Base-by-base conservation (phyloP, 306 rosid species). In the Vigna nakashimae region DNA sequence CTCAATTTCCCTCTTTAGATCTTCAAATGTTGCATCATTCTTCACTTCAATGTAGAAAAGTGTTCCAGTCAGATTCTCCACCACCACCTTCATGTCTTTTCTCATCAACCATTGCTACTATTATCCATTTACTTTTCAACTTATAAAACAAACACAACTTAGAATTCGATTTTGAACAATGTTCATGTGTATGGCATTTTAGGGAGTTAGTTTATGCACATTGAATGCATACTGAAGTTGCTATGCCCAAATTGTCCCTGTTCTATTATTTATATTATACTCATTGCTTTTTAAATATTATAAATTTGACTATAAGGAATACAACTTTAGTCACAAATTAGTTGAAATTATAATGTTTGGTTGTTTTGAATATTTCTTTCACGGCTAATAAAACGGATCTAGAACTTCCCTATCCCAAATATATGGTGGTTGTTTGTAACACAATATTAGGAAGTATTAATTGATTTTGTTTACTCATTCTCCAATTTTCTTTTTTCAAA, bases 1-100 rank as follows among this genome's bases (percentile, higher is more conserved):
- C 69, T 69, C 94, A 51, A 82, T 81, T 67, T 90, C 91, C 62
- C 42, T 71, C 74, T 85, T 89, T 16, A 89, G 74, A 67, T 92
- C 91, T 16, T 76, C 74, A 0, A 77, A 65, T 3, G 80, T 88
- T 67, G 84, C 88, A 75, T 87, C 91, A 40, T 84, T 69, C 0
- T 18, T 57, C 80, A 87, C 80, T 62, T 85, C 82, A 20, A 85
- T 55, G 65, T 77, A 80, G 73, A 82, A 87, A 3, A 87, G 71
- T 43, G 91, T 74, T 66, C 89, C 91, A 36, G 86, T 85, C 62
- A 87, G 74, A 78, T 74, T 84, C 78, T 87, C 88, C 43, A 84
- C 71, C 68, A 74, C 84, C 83, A 87, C 75, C 76, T 75, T 82
- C 88, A 87, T 87, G 52, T 2, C 17, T 12, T 49, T 34, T n/a